These are phyloP conservation scores for Lolium rigidum DNA, from an alignment of 176 grass and related monocot genomes.

Conservation along the genomic window DNA sequence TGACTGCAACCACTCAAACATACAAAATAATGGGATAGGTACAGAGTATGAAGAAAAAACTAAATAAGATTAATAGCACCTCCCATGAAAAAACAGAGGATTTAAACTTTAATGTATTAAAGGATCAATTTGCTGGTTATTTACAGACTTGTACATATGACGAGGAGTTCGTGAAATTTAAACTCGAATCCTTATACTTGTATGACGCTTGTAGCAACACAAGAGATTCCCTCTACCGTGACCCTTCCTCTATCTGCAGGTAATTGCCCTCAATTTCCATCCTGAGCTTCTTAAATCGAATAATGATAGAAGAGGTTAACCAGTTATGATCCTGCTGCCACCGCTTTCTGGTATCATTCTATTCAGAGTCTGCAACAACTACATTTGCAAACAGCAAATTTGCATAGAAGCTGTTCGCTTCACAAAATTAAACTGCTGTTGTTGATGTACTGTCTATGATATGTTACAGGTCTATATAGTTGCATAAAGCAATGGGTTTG, in stretches of 20 bases:
- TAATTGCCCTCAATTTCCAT: neutral
- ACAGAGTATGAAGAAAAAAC: neutral
- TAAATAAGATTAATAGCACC: neutral
- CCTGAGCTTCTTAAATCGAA: neutral
- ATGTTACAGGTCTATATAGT: neutral
- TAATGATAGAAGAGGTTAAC: neutral
- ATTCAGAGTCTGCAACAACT: neutral
- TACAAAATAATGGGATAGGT: neutral
- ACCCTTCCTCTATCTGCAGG: neutral
- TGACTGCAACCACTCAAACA: neutral
- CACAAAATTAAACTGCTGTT: neutral
- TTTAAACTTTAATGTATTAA: neutral
- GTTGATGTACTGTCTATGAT: neutral
- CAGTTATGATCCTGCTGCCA: neutral
- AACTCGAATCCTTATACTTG: neutral
- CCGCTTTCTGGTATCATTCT: neutral
- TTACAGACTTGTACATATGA: neutral
- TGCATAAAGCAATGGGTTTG: neutral
- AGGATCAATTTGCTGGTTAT: neutral
- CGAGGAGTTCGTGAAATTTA: neutral
- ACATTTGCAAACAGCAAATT: neutral
- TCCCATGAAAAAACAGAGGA: neutral
- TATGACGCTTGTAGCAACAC: too few species aligned
- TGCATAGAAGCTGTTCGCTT: neutral
- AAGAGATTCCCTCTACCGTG: neutral